These are phyloP conservation scores for Calocybe indica DNA, from an alignment of 768 basidiomycete genomes.

Conservation along the genomic window DNA sequence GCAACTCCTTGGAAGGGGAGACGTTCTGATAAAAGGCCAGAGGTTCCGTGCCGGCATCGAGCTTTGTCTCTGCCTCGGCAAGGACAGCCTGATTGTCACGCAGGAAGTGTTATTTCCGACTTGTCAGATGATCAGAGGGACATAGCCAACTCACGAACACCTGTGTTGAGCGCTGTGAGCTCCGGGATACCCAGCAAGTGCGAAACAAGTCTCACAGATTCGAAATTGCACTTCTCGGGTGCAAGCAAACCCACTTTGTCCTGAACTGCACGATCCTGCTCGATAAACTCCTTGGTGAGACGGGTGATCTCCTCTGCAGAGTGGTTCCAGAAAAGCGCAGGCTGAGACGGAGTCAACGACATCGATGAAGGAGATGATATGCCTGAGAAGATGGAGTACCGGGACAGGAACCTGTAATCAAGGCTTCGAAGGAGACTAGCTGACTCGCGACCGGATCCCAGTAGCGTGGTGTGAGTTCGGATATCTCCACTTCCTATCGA, in stretches of 20 bases:
- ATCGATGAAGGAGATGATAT: conserved; percentile 29
- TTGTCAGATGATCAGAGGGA: background rate
- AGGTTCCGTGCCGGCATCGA: conserved; percentile 49
- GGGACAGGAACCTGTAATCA: conserved; percentile 20
- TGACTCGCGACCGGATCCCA: conserved; percentile 6
- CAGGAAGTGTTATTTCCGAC: conserved; percentile 6
- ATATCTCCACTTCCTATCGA: conserved; percentile 37
- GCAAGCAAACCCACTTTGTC: conserved; percentile 58
- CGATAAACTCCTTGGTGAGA: conserved; percentile 55
- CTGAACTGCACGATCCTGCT: conserved; percentile 43
- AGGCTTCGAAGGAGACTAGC: conserved; percentile 11
- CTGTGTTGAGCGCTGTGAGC: conserved; percentile 25
- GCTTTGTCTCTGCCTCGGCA: conserved; percentile 51
- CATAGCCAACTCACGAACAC: conserved; percentile 57
- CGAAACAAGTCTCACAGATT: conserved; percentile 44
- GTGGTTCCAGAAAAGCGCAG: conserved; percentile 63
- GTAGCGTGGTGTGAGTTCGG: conserved; percentile 24
- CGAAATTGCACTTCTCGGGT: conserved; percentile 53
- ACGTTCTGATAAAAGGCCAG: conserved; percentile 82
- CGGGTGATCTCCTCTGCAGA: conserved; percentile 51
- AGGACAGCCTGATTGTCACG: conserved; percentile 43
- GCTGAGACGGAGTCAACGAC: conserved; percentile 57
- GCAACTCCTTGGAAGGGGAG: conserved; percentile 64
- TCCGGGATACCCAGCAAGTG: background rate
- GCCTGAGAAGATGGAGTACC: conserved; percentile 23